Percentiles rank a stretch among this genome's conserved stretches.
Evolutionary conservation across 495 filamentous ascomycete genomes (phyloP).

Genomic region (Aspergillus hancockii): DNA sequence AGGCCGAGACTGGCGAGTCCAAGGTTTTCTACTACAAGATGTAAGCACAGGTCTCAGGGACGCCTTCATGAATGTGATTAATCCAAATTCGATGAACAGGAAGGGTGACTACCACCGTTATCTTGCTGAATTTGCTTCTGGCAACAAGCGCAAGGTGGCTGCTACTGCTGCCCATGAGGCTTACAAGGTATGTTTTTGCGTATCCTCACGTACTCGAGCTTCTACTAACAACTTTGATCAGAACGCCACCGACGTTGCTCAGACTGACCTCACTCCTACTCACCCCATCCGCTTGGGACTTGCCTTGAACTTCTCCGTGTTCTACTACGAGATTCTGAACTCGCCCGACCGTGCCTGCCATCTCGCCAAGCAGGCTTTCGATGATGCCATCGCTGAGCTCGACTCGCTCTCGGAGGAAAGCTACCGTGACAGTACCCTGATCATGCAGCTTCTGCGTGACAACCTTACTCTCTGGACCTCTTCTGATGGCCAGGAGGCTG

Average conservation of each 20-base stretch:
- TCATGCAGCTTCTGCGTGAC: slow-evolving; percentile 99
- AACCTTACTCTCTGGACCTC: slow-evolving; percentile 99
- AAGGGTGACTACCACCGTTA: slow-evolving; percentile 99
- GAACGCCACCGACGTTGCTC: slow-evolving; percentile 97
- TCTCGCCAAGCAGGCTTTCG: slow-evolving; percentile 98
- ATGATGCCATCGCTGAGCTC: slow-evolving; percentile 98
- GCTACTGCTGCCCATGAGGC: slow-evolving; percentile 96
- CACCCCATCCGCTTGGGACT: slow-evolving; percentile 98
- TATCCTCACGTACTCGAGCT: background rate
- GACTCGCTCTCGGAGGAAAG: slow-evolving; percentile 98
- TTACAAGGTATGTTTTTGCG: slow-evolving; percentile 74
- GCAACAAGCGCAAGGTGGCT: slow-evolving; percentile 97
- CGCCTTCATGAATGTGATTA: slow-evolving; percentile 5
- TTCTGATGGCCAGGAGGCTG: slow-evolving; percentile 84
- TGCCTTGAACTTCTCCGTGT: slow-evolving; percentile 99
- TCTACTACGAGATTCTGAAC: slow-evolving; percentile 99
- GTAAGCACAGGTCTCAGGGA: slow-evolving; percentile 52
- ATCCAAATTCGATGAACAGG: slow-evolving; percentile 54
- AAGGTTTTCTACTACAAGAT: slow-evolving; percentile 99
- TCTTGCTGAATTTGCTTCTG: slow-evolving; percentile 96
- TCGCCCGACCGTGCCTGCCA: slow-evolving; percentile 98
- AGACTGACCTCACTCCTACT: slow-evolving; percentile 95
- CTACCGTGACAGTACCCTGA: slow-evolving; percentile 99
- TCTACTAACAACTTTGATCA: slow-evolving; percentile 35
- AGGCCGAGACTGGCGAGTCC: slow-evolving; percentile 96